phyloP scores from a whole-genome alignment of 2,329 filamentous ascomycete genomes.

The Alternaria dauci region DNA sequence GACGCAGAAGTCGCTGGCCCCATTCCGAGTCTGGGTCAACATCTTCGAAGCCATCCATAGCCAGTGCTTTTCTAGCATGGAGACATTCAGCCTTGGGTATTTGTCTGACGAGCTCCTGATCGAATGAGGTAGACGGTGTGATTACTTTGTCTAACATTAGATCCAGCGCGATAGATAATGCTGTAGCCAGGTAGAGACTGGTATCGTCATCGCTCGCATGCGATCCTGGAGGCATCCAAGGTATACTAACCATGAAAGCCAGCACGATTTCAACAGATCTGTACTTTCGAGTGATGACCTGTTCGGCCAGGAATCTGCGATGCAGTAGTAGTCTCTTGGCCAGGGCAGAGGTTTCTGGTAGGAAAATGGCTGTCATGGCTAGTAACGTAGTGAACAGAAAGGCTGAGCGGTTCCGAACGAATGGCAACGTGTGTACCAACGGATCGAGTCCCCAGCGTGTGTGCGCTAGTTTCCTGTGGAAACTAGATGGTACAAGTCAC shows the following conservation, averaged over 20 bases:
- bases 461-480: slow-evolving; percentile 74
- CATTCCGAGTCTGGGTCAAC: slow-evolving; percentile 68
- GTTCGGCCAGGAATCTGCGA: slow-evolving; percentile 67
- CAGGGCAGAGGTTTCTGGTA: slow-evolving; percentile 69
- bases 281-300: slow-evolving; percentile 68
- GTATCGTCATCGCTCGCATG: slow-evolving; percentile 77
- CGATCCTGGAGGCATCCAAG: slow-evolving; percentile 74
- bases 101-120: slow-evolving; percentile 56
- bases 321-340: slow-evolving; percentile 73
- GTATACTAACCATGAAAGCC: slow-evolving; percentile 78
- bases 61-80: slow-evolving; percentile 70
- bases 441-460: slow-evolving; percentile 79
- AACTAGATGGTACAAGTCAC: slow-evolving; percentile 55
- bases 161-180: slow-evolving; percentile 73
- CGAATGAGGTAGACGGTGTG: slow-evolving; percentile 61
- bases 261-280: slow-evolving; percentile 77
- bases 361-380: slow-evolving; percentile 72
- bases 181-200: slow-evolving; percentile 74
- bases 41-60: slow-evolving; percentile 72
- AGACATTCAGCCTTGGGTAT: slow-evolving; percentile 73
- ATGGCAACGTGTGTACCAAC: slow-evolving; percentile 69
- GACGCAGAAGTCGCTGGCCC: slow-evolving; percentile 68
- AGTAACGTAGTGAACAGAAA: slow-evolving; percentile 77
- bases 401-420: slow-evolving; percentile 72
- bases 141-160: slow-evolving; percentile 75